phyloP scores from a whole-genome alignment of 495 filamentous ascomycete species.

The Oleoguttula mirabilis region DNA sequence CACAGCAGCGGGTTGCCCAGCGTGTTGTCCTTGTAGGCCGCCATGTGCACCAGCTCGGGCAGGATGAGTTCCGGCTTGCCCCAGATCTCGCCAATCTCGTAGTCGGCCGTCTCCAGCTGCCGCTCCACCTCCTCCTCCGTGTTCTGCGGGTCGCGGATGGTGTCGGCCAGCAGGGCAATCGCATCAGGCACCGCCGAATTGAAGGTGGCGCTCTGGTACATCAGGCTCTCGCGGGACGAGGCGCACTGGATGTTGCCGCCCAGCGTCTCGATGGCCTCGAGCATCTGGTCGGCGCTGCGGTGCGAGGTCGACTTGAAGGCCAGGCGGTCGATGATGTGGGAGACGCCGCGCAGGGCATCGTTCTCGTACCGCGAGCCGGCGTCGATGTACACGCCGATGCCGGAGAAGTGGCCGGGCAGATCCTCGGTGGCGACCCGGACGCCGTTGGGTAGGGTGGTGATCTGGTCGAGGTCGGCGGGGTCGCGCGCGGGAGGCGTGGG shows the following conservation, averaged over 20 bases:
- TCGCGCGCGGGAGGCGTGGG: constrained; percentile 34
- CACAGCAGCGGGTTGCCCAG: constrained; percentile 88
- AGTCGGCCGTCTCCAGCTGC: constrained; percentile 82
- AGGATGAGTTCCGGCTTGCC: constrained; percentile 91
- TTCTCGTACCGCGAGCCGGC: constrained; percentile 93
- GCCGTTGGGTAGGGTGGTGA: constrained; percentile 87
- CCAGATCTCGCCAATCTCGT: constrained; percentile 97
- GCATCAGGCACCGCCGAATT: constrained; percentile 81
- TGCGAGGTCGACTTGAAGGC: constrained; percentile 86
- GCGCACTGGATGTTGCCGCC: constrained; percentile 95
- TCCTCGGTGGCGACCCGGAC: constrained; percentile 91
- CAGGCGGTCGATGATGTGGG: constrained; percentile 89
- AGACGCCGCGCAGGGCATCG: constrained; percentile 70
- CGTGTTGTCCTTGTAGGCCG: constrained; percentile 90
- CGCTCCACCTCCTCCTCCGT: constrained; percentile 80
- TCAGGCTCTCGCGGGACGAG: constrained; percentile 86
- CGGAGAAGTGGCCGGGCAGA: constrained; percentile 87
- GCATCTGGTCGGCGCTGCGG: constrained; percentile 67
- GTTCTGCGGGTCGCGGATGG: constrained; percentile 76
- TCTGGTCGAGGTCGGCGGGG: constrained; percentile 72
- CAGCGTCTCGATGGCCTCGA: constrained; percentile 71
- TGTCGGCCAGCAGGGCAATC: constrained; percentile 80
- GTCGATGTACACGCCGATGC: constrained; percentile 92
- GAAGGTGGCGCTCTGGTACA: constrained; percentile 98
- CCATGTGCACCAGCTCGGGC: constrained; percentile 87